A percentile compares a stretch with the other conserved stretches of the same genome.
phyloP scores from a whole-genome alignment of 2,329 filamentous ascomycete species.

The Calonectria pseudoreteaudii region DNA sequence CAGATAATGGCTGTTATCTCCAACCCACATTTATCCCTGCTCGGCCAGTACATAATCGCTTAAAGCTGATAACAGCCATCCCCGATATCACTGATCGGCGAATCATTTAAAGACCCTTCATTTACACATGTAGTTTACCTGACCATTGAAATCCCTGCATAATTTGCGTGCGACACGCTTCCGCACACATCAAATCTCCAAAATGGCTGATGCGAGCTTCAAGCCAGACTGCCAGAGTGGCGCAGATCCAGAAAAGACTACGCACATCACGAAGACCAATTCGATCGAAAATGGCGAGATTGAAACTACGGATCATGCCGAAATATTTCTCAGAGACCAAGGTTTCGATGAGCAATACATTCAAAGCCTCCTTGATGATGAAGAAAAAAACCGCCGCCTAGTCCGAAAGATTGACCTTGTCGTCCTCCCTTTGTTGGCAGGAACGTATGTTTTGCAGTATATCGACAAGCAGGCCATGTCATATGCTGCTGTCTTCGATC shows the following conservation, averaged over 20 bases:
- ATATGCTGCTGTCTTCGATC: slow-evolving; percentile 66
- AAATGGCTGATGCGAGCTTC: background rate
- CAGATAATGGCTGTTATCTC: background rate
- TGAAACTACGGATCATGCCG: slow-evolving; percentile 30
- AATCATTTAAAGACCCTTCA: background rate
- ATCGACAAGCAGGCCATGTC: slow-evolving; percentile 66
- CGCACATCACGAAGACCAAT: slow-evolving; percentile 25
- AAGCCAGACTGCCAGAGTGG: slow-evolving; percentile 1
- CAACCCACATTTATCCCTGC: background rate
- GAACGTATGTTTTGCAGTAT: slow-evolving; percentile 62
- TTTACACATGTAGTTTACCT: no score
- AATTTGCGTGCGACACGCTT: background rate
- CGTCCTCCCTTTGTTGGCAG: slow-evolving; percentile 61
- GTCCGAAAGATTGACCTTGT: slow-evolving; percentile 59
- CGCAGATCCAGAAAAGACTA: slow-evolving; percentile 25
- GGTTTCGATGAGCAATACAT: slow-evolving; percentile 38
- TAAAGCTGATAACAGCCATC: background rate
- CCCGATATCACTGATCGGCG: background rate
- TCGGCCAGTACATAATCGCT: background rate
- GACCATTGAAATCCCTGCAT: no score
- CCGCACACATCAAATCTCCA: no score
- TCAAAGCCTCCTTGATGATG: slow-evolving; percentile 28
- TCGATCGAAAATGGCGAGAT: slow-evolving; percentile 32
- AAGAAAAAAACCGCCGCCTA: slow-evolving; percentile 27
- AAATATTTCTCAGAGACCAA: slow-evolving; percentile 35